A percentile compares a stretch with the other conserved stretches of the same genome.
Evolutionary conservation across 2,329 filamentous ascomycete genomes (phyloP).

Genomic region (Botryotinia convoluta): DNA sequence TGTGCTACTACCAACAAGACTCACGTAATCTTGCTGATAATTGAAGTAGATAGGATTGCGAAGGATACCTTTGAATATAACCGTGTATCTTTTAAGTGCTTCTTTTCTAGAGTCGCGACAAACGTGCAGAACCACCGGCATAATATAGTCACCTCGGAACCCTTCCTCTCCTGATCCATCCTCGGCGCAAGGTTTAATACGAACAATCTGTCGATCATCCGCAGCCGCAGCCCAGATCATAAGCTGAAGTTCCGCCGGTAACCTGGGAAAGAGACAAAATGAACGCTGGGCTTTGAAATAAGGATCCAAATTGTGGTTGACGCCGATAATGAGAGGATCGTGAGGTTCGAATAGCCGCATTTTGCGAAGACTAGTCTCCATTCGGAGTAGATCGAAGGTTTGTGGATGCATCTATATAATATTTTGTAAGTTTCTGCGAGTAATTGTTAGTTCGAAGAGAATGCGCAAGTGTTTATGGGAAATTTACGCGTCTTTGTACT

Average conservation of each 20-base stretch:
- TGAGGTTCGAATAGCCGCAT: background rate
- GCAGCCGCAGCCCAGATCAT: constrained; percentile 10
- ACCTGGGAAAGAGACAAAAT: background rate
- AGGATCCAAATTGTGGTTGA: background rate
- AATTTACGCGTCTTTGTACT: background rate
- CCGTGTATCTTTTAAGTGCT: constrained; percentile 8
- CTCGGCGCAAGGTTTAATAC: background rate
- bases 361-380: background rate
- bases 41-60: constrained; percentile 15
- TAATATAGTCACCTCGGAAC: background rate
- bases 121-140: constrained; percentile 5
- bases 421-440: background rate
- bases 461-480: background rate
- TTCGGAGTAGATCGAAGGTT: background rate
- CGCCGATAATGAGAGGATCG: background rate
- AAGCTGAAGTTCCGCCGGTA: constrained; percentile 4
- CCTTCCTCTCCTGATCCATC: background rate
- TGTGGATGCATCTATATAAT: background rate
- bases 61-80: background rate
- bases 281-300: background rate
- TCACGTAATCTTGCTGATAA: background rate
- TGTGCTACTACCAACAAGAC: constrained; percentile 1
- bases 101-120: constrained; percentile 8
- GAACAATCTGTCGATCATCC: constrained; percentile 3
- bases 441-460: background rate